Conservation (phyloP, 2,329 filamentous ascomycete genomes). For the Calonectria montana region DNA sequence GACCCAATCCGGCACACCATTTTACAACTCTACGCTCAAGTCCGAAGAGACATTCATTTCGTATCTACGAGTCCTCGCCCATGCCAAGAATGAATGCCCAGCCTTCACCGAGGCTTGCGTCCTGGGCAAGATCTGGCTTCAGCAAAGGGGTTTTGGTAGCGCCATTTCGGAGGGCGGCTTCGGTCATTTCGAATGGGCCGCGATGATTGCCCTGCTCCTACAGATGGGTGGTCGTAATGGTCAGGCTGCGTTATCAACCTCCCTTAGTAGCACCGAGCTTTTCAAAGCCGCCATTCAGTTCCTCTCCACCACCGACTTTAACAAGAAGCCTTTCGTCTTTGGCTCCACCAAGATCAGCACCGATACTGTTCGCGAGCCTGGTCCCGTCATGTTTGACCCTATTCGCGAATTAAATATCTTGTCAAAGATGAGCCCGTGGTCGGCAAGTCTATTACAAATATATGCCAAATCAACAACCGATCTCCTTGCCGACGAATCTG, state of each 20-base stretch:
- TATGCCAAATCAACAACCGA: slow-evolving; percentile 81
- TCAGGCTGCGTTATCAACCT: slow-evolving; percentile 77
- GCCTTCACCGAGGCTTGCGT: slow-evolving; percentile 87
- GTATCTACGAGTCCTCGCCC: slow-evolving; percentile 81
- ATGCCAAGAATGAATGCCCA: slow-evolving; percentile 74
- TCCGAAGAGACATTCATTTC: slow-evolving; percentile 79
- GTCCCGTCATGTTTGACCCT: slow-evolving; percentile 83
- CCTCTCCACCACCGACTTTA: slow-evolving; percentile 78
- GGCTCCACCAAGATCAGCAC: slow-evolving; percentile 45
- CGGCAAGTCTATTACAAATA: slow-evolving; percentile 77
- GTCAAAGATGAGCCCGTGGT: slow-evolving; percentile 92
- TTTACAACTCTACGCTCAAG: slow-evolving; percentile 89
- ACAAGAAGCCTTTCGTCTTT: slow-evolving; percentile 71
- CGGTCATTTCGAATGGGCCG: slow-evolving; percentile 90
- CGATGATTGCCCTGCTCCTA: slow-evolving; percentile 82
- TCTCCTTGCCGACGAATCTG: slow-evolving; percentile 77
- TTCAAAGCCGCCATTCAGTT: slow-evolving; percentile 97
- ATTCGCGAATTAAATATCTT: slow-evolving; percentile 81
- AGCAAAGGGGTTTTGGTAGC: slow-evolving; percentile 84
- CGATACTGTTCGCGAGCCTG: slow-evolving; percentile 55
- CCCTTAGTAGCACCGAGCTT: slow-evolving; percentile 90
- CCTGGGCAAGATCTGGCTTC: slow-evolving; percentile 88
- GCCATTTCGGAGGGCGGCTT: slow-evolving; percentile 83
- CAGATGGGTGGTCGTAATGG: slow-evolving; percentile 81
- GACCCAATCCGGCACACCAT: slow-evolving; percentile 70